Evolutionary conservation across 2,329 filamentous ascomycete genomes (phyloP).

Genomic region (Verruconis gallopava): DNA sequence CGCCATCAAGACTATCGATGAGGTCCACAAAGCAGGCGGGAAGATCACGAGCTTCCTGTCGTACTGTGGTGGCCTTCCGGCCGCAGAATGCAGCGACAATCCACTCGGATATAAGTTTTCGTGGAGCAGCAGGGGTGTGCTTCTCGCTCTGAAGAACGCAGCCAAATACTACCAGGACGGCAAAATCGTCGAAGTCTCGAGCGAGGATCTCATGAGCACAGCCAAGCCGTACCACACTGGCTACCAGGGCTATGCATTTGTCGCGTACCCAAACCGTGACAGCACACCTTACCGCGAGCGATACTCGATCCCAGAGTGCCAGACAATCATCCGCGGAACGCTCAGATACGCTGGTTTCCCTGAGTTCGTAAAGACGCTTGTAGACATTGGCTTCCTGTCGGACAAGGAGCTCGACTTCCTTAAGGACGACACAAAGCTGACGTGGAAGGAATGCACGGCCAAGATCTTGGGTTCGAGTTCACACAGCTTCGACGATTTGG

Average conservation of each 20-base stretch:
- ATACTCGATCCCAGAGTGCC: slow-evolving; percentile 82
- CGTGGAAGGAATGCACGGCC: slow-evolving; percentile 78
- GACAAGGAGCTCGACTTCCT: slow-evolving; percentile 55
- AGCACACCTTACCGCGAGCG: slow-evolving; percentile 76
- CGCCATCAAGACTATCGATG: slow-evolving; percentile 75
- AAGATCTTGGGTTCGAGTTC: slow-evolving; percentile 60
- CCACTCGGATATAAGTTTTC: slow-evolving; percentile 91
- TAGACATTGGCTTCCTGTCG: slow-evolving; percentile 78
- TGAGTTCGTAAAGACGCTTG: slow-evolving; percentile 74
- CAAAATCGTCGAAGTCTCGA: slow-evolving; percentile 45
- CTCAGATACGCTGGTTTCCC: slow-evolving; percentile 84
- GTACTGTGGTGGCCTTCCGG: slow-evolving; percentile 68
- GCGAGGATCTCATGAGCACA: slow-evolving; percentile 64
- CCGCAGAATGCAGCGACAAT: slow-evolving; percentile 66
- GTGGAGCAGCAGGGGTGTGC: slow-evolving; percentile 61
- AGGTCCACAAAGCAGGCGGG: slow-evolving; percentile 77
- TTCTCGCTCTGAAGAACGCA: slow-evolving; percentile 76
- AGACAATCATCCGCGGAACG: slow-evolving; percentile 76
- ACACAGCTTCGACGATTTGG: slow-evolving; percentile 54
- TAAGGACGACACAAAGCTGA: slow-evolving; percentile 42
- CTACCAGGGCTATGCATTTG: slow-evolving; percentile 78
- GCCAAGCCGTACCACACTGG: slow-evolving; percentile 80
- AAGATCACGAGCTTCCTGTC: slow-evolving; percentile 72
- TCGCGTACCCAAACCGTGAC: slow-evolving; percentile 89
- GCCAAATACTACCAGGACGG: slow-evolving; percentile 74